Evolutionary conservation across 345 rosid genomes (phyloP).

Genomic region (Citrus unshiu): DNA sequence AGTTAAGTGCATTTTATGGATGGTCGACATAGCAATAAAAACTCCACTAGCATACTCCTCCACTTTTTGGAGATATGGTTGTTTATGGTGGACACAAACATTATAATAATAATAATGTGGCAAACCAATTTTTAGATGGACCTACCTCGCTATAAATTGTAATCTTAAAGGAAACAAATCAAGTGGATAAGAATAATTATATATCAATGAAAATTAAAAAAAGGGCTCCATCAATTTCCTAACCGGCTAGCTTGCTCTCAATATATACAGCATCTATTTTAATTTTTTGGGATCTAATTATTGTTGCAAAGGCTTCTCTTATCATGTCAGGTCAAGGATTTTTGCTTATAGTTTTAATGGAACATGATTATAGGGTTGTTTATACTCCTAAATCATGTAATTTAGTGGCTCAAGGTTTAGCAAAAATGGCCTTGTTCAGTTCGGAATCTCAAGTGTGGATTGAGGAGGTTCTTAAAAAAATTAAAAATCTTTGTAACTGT

Average conservation of each 20-base stretch:
- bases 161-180: background rate
- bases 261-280: background rate
- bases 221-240: background rate
- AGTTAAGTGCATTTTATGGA: background rate
- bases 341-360: background rate
- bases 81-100: background rate
- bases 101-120: background rate
- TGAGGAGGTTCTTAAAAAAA: too few relatives aligned
- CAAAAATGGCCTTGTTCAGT: too few relatives aligned
- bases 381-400: too few relatives aligned
- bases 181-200: background rate
- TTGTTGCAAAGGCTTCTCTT: background rate
- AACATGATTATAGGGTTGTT: background rate
- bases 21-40: background rate
- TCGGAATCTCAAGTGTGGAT: too few relatives aligned
- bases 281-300: background rate
- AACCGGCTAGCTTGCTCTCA: background rate
- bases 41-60: background rate
- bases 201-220: background rate
- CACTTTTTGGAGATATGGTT: background rate
- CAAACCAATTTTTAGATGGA: background rate
- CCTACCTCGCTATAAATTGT: background rate
- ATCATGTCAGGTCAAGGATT: background rate
- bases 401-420: too few relatives aligned
- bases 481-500: too few relatives aligned